These are phyloP conservation scores for Trichoderma brevicompactum DNA, from an alignment of 2,329 filamentous ascomycete species.

Conservation along the genomic window DNA sequence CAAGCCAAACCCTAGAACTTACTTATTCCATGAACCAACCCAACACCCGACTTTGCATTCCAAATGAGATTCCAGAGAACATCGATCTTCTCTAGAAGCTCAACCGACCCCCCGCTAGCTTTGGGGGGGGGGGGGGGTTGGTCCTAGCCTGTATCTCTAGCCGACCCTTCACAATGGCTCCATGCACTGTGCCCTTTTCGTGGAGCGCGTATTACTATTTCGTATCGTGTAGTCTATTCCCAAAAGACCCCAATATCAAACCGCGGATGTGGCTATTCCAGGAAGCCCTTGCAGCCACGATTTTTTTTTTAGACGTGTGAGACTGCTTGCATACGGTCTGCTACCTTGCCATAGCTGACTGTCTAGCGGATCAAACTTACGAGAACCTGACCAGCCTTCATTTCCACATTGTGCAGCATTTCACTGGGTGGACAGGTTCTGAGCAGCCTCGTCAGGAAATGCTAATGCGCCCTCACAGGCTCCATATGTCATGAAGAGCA, in stretches of 20 bases:
- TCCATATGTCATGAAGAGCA: not conserved
- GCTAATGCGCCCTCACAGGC: not conserved
- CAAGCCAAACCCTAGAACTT: no score
- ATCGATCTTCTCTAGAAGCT: slow-evolving; percentile 27
- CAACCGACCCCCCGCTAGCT: slow-evolving; percentile 25
- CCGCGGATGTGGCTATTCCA: slow-evolving; percentile 9
- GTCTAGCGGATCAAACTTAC: not conserved
- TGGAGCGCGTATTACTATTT: not conserved
- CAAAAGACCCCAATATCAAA: not conserved
- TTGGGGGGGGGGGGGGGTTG: not conserved
- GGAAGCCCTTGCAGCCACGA: not conserved
- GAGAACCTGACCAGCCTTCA: not conserved
- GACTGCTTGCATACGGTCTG: not conserved
- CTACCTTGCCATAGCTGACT: not conserved
- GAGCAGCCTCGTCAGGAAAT: not conserved
- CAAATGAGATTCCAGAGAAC: slow-evolving; percentile 22
- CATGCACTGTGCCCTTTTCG: slow-evolving; percentile 7
- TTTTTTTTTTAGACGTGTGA: slow-evolving; percentile 12
- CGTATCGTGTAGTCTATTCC: not conserved
- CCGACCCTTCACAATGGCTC: slow-evolving; percentile 1
- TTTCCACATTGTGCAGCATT: not conserved
- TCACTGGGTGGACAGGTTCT: not conserved
- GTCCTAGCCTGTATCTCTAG: slow-evolving; percentile 16
- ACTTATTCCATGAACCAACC: not conserved
- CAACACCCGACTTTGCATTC: slow-evolving; percentile 19